Conservation (phyloP, 345 rosid genomes). For the Euphorbia pulcherrima region DNA sequence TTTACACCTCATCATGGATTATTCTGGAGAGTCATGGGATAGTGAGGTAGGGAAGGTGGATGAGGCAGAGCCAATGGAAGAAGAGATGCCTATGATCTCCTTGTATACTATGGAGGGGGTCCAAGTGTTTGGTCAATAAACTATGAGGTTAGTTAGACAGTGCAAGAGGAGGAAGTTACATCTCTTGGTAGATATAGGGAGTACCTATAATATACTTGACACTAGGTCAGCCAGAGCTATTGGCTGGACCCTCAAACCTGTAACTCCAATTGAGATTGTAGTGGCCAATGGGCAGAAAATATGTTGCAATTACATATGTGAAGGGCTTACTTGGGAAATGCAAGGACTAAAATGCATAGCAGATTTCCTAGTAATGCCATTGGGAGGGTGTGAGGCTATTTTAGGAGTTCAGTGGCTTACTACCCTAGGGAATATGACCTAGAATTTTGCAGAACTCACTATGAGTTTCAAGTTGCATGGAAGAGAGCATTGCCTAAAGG, state of each 20-base stretch:
- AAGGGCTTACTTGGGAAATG: not conserved
- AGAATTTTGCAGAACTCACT: not conserved
- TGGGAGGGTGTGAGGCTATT: not conserved
- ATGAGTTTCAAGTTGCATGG: not conserved
- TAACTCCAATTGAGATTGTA: not conserved
- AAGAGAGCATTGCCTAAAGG: not conserved
- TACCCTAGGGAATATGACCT: not conserved
- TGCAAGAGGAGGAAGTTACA: not conserved
- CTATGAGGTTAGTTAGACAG: not conserved
- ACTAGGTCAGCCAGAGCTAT: not conserved
- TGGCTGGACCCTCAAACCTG: not conserved
- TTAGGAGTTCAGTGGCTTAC: not conserved
- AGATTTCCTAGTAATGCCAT: not conserved
- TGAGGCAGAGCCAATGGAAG: too few relatives aligned
- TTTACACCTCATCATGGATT: not conserved
- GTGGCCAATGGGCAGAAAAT: not conserved
- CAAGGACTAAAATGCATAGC: not conserved
- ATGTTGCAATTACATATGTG: too few relatives aligned
- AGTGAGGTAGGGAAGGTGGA: not conserved
- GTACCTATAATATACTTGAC: not conserved
- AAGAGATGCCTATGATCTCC: not conserved
- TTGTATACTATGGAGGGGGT: not conserved
- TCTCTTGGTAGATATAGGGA: not conserved
- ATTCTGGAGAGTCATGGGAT: too few relatives aligned
- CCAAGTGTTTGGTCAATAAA: not conserved